Evolutionary conservation across 495 filamentous ascomycete species (phyloP).

Genomic region (Cladorrhinum samala): DNA sequence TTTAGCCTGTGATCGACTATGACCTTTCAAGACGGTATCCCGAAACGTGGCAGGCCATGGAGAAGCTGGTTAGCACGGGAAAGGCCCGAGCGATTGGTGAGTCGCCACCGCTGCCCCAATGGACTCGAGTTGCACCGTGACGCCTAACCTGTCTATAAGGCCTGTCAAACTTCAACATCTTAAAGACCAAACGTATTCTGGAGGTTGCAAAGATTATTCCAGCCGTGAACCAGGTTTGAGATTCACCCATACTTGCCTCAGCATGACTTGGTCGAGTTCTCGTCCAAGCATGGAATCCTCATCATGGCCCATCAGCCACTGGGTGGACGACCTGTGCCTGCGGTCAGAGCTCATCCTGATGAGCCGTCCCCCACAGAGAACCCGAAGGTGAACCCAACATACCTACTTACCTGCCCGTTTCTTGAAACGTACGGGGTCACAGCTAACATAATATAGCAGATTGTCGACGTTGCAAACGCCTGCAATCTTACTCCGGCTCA

Average conservation of each 20-base stretch:
- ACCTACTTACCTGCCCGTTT: too few species aligned
- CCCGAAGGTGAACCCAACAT: conserved; percentile 7
- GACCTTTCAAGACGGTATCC: conserved; percentile 27
- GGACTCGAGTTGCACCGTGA: background rate
- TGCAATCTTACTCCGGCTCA: conserved; percentile 24
- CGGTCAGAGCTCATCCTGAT: conserved; percentile 24
- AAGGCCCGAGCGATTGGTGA: conserved; percentile 31
- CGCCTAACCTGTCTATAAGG: conserved; percentile 14
- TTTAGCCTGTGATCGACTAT: conserved; percentile 28
- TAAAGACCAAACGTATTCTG: conserved; percentile 29
- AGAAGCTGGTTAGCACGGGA: conserved; percentile 27
- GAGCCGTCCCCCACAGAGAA: conserved; percentile 27
- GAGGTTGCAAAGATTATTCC: conserved; percentile 27
- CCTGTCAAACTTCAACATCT: conserved; percentile 36
- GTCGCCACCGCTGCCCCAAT: background rate
- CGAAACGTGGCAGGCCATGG: conserved; percentile 33
- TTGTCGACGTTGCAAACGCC: conserved; percentile 20
- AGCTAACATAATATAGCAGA: conserved; percentile 14
- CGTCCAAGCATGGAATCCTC: conserved; percentile 51
- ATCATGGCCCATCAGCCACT: conserved; percentile 61
- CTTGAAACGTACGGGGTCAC: too few species aligned
- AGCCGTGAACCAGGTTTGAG: conserved; percentile 36
- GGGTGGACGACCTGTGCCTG: too few species aligned
- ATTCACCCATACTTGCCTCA: conserved; percentile 37
- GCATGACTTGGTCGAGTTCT: conserved; percentile 44